These are phyloP conservation scores for Debaryomyces singareniensis DNA, from an alignment of 1,139 yeast genomes.

Conservation along the genomic window DNA sequence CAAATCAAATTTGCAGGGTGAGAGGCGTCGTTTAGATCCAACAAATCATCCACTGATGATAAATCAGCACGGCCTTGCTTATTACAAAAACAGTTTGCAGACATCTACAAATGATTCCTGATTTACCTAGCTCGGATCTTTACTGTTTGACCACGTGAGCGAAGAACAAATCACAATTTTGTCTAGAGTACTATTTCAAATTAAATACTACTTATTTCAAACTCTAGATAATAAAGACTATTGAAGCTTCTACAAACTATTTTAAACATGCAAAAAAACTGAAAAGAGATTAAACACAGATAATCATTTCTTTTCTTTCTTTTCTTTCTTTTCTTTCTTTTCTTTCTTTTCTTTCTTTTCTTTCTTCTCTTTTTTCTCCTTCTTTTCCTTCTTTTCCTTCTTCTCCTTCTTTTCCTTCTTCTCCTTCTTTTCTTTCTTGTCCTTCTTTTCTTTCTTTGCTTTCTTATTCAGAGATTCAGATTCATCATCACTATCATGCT, in stretches of 20 bases:
- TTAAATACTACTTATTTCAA: background rate
- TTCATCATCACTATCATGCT: slow-evolving; percentile 11
- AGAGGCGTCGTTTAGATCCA: slow-evolving; percentile 35
- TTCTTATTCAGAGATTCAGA: slow-evolving; percentile 31
- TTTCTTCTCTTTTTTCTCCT: slow-evolving; percentile 21
- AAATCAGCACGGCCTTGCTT: slow-evolving; percentile 1
- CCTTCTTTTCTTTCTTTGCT: slow-evolving; percentile 22
- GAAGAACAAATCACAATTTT: too few relatives aligned
- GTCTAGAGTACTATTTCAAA: background rate
- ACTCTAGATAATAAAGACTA: slow-evolving; percentile 1
- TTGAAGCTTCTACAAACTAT: background rate
- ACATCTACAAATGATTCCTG: background rate
- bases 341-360: slow-evolving; percentile 42
- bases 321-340: slow-evolving; percentile 37
- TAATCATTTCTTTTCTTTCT: slow-evolving; percentile 29
- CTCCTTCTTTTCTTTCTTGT: slow-evolving; percentile 30
- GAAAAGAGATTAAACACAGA: too few relatives aligned
- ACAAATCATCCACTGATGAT: slow-evolving; percentile 2
- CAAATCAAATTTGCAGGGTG: slow-evolving; percentile 88
- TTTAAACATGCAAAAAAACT: slow-evolving; percentile 2
- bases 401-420: slow-evolving; percentile 43
- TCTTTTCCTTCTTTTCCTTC: slow-evolving; percentile 33
- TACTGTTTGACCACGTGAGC: too few relatives aligned
- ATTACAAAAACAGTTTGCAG: slow-evolving; percentile 2
- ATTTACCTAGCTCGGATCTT: too few relatives aligned